A percentile compares a stretch with the other conserved stretches of the same genome.
Evolutionary conservation across 768 basidiomycete species (phyloP).

Genomic region (Hydnum rufescens): DNA sequence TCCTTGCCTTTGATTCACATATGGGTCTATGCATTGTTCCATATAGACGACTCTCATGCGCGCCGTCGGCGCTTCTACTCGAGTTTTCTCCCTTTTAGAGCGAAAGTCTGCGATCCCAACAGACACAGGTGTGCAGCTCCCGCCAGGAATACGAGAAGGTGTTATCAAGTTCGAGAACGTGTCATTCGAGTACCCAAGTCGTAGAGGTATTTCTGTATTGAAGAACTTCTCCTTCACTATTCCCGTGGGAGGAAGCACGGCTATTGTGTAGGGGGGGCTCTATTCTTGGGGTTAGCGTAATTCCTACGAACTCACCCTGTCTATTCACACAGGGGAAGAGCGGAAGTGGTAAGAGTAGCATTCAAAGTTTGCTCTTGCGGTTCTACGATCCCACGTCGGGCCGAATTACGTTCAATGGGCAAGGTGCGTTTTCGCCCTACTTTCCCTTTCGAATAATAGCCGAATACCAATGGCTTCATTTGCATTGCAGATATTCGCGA

Average conservation of each 20-base stretch:
- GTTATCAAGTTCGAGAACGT: constrained; percentile 65
- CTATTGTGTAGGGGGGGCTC: constrained; percentile 53
- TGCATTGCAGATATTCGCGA: constrained; percentile 53
- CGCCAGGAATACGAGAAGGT: constrained; percentile 33
- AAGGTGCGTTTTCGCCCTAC: constrained; percentile 30
- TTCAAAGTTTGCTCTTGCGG: constrained; percentile 67
- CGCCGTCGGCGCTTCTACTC: constrained; percentile 77
- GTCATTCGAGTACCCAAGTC: constrained; percentile 75
- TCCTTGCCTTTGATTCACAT: not conserved
- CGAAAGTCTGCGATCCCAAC: constrained; percentile 55
- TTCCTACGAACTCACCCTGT: constrained; percentile 5
- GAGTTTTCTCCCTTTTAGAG: constrained; percentile 88
- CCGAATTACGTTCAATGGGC: constrained; percentile 65
- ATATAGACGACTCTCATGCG: constrained; percentile 85
- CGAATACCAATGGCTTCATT: not conserved
- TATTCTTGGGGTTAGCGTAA: constrained; percentile 3
- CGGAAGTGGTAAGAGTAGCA: constrained; percentile 85
- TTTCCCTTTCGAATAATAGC: constrained; percentile 1
- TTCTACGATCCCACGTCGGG: constrained; percentile 83
- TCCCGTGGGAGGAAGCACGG: constrained; percentile 69
- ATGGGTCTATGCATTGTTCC: not conserved
- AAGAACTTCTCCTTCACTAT: constrained; percentile 69
- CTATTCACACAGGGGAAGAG: constrained; percentile 52
- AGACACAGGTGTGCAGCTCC: constrained; percentile 30
- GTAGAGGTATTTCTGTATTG: constrained; percentile 61